phyloP scores from a whole-genome alignment of 2,329 filamentous ascomycete species.

The Fulvia fulva region DNA sequence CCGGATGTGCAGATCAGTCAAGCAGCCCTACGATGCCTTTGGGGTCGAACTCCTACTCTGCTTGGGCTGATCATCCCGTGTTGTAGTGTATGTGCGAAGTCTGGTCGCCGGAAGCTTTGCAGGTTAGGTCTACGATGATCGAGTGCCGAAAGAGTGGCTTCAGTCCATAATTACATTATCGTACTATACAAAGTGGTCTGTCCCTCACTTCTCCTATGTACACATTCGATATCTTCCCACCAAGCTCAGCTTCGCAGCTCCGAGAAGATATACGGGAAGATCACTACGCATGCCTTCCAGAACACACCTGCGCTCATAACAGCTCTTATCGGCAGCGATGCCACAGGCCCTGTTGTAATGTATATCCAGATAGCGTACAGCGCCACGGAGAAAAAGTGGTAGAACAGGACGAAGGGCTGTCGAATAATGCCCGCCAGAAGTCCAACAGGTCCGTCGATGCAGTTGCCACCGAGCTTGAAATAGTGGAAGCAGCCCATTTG shows the following conservation, averaged over 20 bases:
- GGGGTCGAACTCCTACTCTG: no score
- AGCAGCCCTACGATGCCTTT: no score
- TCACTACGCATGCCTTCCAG: slow-evolving; percentile 47
- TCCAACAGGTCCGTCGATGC: slow-evolving; percentile 73
- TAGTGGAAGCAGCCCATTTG: slow-evolving; percentile 91
- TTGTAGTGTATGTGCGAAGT: no score
- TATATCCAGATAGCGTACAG: slow-evolving; percentile 78
- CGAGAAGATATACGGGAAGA: slow-evolving; percentile 51
- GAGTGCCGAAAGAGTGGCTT: not conserved
- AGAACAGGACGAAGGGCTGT: slow-evolving; percentile 72
- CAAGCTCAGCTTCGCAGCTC: slow-evolving; percentile 30
- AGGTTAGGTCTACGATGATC: not conserved
- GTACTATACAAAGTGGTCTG: not conserved
- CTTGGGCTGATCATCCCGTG: no score
- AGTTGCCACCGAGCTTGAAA: slow-evolving; percentile 70
- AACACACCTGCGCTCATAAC: slow-evolving; percentile 46
- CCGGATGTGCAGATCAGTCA: no score
- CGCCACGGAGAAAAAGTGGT: slow-evolving; percentile 93
- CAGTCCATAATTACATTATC: not conserved
- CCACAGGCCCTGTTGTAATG: slow-evolving; percentile 44
- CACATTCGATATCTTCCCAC: not conserved
- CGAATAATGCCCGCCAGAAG: slow-evolving; percentile 78
- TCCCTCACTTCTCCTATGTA: not conserved
- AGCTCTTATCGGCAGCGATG: slow-evolving; percentile 37
- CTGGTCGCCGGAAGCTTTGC: not conserved